phyloP scores from a whole-genome alignment of 2,329 filamentous ascomycete genomes.

The Pyrenophora tritici-repentis region DNA sequence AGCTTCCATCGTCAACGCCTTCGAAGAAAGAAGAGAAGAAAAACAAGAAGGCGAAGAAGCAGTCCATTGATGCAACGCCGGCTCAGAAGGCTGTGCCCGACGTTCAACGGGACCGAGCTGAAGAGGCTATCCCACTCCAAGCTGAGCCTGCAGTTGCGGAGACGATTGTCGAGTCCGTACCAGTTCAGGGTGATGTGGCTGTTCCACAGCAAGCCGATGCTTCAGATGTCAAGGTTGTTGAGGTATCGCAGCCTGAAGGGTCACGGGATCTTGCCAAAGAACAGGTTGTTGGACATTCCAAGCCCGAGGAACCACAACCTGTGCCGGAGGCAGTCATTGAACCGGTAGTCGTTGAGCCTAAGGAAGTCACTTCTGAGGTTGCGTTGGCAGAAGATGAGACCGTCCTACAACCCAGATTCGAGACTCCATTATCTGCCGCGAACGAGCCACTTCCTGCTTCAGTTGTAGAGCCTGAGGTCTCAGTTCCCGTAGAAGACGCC shows the following conservation, averaged over 20 bases:
- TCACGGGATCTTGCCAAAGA: not conserved
- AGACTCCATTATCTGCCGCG: not conserved
- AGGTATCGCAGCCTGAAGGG: not conserved
- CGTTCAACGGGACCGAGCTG: not conserved
- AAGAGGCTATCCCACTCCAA: not conserved
- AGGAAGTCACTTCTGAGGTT: constrained; percentile 16
- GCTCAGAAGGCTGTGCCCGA: constrained; percentile 11
- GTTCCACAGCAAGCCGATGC: not conserved
- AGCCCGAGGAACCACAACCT: not conserved
- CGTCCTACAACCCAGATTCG: not conserved
- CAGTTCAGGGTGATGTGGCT: not conserved
- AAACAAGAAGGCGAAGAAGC: constrained; percentile 30
- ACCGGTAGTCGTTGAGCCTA: not conserved
- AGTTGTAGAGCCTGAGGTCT: not conserved
- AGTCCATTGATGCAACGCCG: constrained; percentile 19
- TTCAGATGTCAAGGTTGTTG: not conserved
- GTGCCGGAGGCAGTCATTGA: not conserved
- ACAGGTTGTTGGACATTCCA: not conserved
- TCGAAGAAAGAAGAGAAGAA: constrained; percentile 34
- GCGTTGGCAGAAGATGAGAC: constrained; percentile 1
- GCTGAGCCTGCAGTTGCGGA: not conserved
- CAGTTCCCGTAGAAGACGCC: constrained; percentile 4
- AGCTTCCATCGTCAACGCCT: constrained; percentile 10
- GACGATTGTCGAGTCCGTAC: not conserved
- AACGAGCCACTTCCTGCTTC: constrained; percentile 1